Evolutionary conservation across 2,329 filamentous ascomycete species (phyloP).

Genomic region (Trichoderma sp.): DNA sequence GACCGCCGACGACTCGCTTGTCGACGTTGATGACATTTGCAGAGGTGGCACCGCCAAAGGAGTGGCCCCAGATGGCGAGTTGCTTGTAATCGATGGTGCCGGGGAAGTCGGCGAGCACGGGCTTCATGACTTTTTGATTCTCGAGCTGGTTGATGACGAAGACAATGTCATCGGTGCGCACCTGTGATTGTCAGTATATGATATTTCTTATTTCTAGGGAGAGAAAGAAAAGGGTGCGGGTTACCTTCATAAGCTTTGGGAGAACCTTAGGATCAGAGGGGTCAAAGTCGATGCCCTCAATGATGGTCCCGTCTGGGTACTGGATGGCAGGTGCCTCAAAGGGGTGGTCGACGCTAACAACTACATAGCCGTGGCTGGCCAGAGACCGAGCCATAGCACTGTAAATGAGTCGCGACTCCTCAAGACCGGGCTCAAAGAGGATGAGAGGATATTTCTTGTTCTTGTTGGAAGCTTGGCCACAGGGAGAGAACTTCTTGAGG

Average conservation of each 20-base stretch:
- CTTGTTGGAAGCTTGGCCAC: background rate
- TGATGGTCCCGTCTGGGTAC: constrained; percentile 45
- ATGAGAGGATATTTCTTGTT: constrained; percentile 29
- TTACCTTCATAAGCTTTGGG: constrained; percentile 27
- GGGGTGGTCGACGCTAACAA: constrained; percentile 52
- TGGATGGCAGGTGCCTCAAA: constrained; percentile 48
- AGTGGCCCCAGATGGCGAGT: constrained; percentile 43
- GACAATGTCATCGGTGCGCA: constrained; percentile 38
- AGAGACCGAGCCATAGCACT: constrained; percentile 46
- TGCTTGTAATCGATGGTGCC: constrained; percentile 32
- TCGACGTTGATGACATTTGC: constrained; percentile 37
- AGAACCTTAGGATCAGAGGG: constrained; percentile 23
- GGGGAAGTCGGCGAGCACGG: constrained; percentile 26
- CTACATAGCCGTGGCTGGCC: constrained; percentile 47
- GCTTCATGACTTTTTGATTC: constrained; percentile 24
- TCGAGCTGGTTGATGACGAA: constrained; percentile 41
- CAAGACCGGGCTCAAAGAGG: constrained; percentile 49
- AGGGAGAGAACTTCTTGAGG: constrained; percentile 22
- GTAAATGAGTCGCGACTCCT: constrained; percentile 46
- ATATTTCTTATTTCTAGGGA: background rate
- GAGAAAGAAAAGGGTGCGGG: no score
- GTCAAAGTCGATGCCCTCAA: constrained; percentile 28
- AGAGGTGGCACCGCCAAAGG: constrained; percentile 41
- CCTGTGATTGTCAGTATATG: constrained; percentile 24
- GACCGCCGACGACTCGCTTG: constrained; percentile 37